phyloP scores from a whole-genome alignment of 2,329 filamentous ascomycete species.

The Beauveria sp. region DNA sequence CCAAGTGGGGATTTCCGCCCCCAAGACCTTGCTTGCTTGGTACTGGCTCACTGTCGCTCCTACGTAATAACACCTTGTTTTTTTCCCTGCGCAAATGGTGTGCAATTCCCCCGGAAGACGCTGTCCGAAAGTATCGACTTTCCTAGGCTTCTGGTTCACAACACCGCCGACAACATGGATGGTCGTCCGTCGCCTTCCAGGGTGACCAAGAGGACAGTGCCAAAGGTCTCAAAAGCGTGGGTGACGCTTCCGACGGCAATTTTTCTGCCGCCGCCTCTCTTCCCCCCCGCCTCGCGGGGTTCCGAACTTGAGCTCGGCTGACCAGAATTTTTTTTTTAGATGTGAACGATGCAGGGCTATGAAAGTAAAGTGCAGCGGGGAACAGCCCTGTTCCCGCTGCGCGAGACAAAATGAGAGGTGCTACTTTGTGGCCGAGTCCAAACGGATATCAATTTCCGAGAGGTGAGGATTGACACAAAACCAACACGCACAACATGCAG shows the following conservation, averaged over 20 bases:
- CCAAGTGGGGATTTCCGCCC: conserved; percentile 6
- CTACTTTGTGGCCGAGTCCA: conserved; percentile 16
- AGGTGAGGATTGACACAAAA: conserved; percentile 9
- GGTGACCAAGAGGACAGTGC: conserved; percentile 7
- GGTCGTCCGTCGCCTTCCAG: conserved; percentile 6
- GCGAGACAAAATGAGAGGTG: conserved; percentile 16
- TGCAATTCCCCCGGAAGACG: conserved; percentile 4
- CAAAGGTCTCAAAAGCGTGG: conserved; percentile 12
- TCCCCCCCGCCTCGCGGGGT: neutral
- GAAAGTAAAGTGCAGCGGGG: conserved; percentile 19
- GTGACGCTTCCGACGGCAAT: conserved; percentile 7
- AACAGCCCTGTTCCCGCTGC: conserved; percentile 17
- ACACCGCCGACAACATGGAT: neutral
- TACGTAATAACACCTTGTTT: neutral
- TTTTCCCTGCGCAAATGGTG: conserved; percentile 5
- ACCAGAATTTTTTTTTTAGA: conserved; percentile 23
- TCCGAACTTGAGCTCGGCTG: conserved; percentile 1
- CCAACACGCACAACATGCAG: neutral
- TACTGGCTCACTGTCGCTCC: neutral
- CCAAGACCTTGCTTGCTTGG: neutral
- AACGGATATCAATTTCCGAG: conserved; percentile 17
- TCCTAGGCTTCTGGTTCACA: neutral
- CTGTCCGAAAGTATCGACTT: conserved; percentile 7
- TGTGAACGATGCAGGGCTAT: conserved; percentile 18
- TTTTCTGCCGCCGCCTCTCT: neutral